Evolutionary conservation across 805 yeast genomes (phyloP).

Genomic region (Brettanomyces custersianus): DNA sequence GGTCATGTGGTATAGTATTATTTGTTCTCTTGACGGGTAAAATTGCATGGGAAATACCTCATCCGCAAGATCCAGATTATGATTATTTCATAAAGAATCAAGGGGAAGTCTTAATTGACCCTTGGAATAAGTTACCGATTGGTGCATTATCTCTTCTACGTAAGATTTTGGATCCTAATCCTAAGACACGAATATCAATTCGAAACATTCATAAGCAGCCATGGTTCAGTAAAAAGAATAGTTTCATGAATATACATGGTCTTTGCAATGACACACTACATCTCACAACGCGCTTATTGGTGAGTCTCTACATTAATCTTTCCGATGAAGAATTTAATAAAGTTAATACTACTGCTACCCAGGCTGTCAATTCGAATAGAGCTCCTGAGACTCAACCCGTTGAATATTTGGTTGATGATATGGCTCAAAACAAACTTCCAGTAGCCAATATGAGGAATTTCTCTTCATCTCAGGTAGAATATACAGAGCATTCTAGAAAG

Average conservation of each 20-base stretch:
- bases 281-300: conserved; percentile 42
- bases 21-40: conserved; percentile 57
- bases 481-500: conserved; percentile 29
- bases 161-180: conserved; percentile 41
- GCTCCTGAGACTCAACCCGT: conserved; percentile 38
- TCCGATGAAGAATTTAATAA: conserved; percentile 37
- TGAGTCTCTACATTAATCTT: conserved; percentile 42
- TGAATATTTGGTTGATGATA: conserved; percentile 31
- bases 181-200: conserved; percentile 33
- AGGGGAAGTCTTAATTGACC: conserved; percentile 37
- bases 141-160: conserved; percentile 42
- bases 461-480: conserved; percentile 34
- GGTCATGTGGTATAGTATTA: conserved; percentile 63
- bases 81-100: conserved; percentile 26
- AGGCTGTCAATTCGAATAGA: neutral
- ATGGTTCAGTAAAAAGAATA: conserved; percentile 42
- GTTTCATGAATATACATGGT: conserved; percentile 36
- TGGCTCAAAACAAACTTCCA: no score
- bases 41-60: conserved; percentile 68
- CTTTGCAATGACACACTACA: conserved; percentile 43
- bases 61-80: conserved; percentile 37
- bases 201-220: conserved; percentile 38
- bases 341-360: conserved; percentile 15
- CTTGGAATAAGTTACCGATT: conserved; percentile 48
- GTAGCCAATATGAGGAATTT: conserved; percentile 8